Base-by-base conservation (phyloP, 176 grass and related monocot species). In the Raddia distichophylla region DNA sequence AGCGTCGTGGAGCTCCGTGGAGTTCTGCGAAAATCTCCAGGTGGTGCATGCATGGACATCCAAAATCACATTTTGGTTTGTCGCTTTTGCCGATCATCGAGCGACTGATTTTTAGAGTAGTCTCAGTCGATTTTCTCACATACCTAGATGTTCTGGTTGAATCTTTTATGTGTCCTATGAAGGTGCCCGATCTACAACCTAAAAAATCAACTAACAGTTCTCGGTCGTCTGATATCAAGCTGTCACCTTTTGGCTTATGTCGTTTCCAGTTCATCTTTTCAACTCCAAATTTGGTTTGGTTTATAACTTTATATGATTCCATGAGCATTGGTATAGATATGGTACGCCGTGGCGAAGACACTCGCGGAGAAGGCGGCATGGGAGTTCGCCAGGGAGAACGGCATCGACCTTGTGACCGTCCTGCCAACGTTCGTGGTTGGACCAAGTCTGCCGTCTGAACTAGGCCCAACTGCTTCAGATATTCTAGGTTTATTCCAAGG, bases 311-410 rank as follows among this genome's bases (percentile, higher is more conserved):
- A 5, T 47, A 27, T 27, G 27, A 27, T 17, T 60, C 7, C 27
- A 72, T 49, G 6, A 45, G 11, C 43, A 2, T 42, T 5, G 1
- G 37, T 6, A 1, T 79, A 97, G 87, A 67, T 97, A 33, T 97
- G 90, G 92, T 97, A 97, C 42, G 80, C 87, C 53, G 73, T 94
- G 0, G 94, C 94, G 2, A 97, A 94, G 83, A 86, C 90, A 32
- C 82, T 94, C 0, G 94, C 94, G 1, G 94, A 97, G 85, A 88
- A 94, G 73, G 88, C 90, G 50, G 94, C 94, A 17, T 97, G 94
- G 94, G 86, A 94, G 74, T 97, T 97, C 6, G 92, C 92, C 17
- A 79, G 75, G 64, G 94, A 92, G 80, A 91, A 97, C 87, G 90
- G 46, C 67, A 97, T 92, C 5, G 80, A 97, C 59, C 91, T 97